Base-by-base conservation (phyloP, 148 eudicot species). In the Camellia granthamiana region DNA sequence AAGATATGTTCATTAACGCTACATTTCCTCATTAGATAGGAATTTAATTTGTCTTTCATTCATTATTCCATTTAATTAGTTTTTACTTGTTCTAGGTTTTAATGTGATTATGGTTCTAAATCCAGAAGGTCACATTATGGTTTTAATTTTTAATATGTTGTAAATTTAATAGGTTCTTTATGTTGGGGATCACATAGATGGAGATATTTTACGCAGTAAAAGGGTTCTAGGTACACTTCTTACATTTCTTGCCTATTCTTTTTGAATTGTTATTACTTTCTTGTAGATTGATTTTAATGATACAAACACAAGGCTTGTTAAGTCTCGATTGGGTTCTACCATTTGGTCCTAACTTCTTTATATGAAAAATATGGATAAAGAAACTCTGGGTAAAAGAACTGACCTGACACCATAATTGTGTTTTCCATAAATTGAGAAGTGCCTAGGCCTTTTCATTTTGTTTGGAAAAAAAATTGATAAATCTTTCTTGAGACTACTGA, bases 191-290 rank as follows among this genome's bases (percentile, higher is more conserved):
- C 38, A 30, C 38, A 30, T 30, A 78, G 93, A 95, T 85, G 98
- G 98, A 61, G 98, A 95, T 84, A 95, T 95, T 71, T 84, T 95
- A 72, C 94, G 97, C 85, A 95, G 98, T 85, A 93, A 93, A 90
- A 95, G 93, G 61, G 90, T 92, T 84, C 89, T 95, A 38, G 99
- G 99, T 95, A 92, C 60, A 82, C 78, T 16, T 65, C 76, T 43
- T 67, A 6, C 54, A 12, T 74, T 58, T 84, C 47, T 69, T 76
- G 52, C 16, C 2, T 38, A 14, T 58, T 75, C 11, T 75, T 8
- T 59, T 59, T 65, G 41, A 66, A 47, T 23, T 23, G 71, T 77
- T 23, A 23, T 52, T 64, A 62, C 73, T 44, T 69, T 7, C 7
- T 18, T 16, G 1, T 2, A 3, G 5, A 44, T 62, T 10, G 46